Percentiles rank a stretch among this genome's conserved stretches.
phyloP scores from a whole-genome alignment of 2,329 filamentous ascomycete genomes.

The Geosmithia flava region DNA sequence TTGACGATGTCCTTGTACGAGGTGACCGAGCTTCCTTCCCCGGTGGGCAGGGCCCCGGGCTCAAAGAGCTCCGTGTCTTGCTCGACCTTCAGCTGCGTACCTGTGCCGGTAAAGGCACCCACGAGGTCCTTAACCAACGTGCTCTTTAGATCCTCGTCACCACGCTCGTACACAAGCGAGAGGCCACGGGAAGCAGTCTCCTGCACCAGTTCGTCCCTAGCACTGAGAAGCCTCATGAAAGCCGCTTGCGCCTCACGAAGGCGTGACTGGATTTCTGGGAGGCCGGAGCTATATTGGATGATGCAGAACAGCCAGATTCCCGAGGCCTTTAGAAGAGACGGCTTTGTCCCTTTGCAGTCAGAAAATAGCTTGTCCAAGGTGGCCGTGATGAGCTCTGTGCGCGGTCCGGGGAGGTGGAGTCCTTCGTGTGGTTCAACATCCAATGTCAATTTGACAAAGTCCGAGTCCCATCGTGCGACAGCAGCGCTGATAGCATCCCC shows the following conservation, averaged over 20 bases:
- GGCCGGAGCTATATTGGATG: slow-evolving; percentile 77
- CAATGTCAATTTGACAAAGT: slow-evolving; percentile 59
- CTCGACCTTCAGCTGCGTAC: slow-evolving; percentile 67
- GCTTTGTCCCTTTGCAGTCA: slow-evolving; percentile 76
- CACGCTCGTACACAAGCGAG: slow-evolving; percentile 87
- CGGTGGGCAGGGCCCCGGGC: slow-evolving; percentile 76
- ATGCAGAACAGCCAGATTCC: slow-evolving; percentile 92
- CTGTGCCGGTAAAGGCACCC: slow-evolving; percentile 72
- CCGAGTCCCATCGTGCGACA: slow-evolving; percentile 72
- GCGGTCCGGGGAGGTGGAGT: slow-evolving; percentile 22
- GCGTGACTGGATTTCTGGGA: slow-evolving; percentile 59
- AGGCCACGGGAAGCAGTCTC: slow-evolving; percentile 88
- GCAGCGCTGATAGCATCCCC: slow-evolving; percentile 78
- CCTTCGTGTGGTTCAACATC: slow-evolving; percentile 49
- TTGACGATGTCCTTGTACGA: slow-evolving; percentile 97
- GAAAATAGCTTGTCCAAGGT: slow-evolving; percentile 62
- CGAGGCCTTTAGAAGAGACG: slow-evolving; percentile 78
- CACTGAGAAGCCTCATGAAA: slow-evolving; percentile 78
- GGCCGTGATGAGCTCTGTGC: slow-evolving; percentile 29
- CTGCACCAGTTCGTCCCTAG: slow-evolving; percentile 87
- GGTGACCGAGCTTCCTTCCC: slow-evolving; percentile 77
- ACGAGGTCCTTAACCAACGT: slow-evolving; percentile 81
- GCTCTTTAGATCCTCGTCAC: slow-evolving; percentile 66
- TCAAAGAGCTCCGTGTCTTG: slow-evolving; percentile 91
- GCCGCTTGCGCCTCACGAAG: slow-evolving; percentile 72